Conservation (phyloP, 129 eudicot species). For the Chrysanthemum makinoi region DNA sequence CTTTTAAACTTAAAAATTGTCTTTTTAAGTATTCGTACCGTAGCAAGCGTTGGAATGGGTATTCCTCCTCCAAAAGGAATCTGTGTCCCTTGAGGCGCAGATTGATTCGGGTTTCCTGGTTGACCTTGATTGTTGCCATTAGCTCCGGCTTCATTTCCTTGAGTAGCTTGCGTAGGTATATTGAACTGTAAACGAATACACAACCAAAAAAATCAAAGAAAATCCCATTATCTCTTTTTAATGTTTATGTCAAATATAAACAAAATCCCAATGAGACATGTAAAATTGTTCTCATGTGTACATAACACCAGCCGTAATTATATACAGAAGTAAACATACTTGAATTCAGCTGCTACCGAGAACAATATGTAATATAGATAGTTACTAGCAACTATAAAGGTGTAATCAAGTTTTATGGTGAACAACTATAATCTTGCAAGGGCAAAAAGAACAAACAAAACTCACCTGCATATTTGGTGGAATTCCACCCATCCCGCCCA, state of each 20-base stretch:
- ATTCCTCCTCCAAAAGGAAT: constrained; percentile 68
- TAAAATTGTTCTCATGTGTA: background rate
- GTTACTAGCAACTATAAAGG: background rate
- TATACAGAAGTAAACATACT: too few species aligned
- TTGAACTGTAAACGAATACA: constrained; percentile 25
- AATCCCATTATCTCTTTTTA: background rate
- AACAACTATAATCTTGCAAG: too few species aligned
- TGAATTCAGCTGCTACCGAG: too few species aligned
- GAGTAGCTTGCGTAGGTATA: constrained; percentile 42
- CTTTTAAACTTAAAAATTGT: background rate
- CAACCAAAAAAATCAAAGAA: background rate
- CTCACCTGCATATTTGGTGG: constrained; percentile 55
- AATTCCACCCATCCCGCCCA: constrained; percentile 30
- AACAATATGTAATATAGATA: background rate
- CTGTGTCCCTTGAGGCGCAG: constrained; percentile 52
- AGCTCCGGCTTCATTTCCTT: constrained; percentile 57
- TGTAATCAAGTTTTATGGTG: too few species aligned
- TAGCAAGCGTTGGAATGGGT: constrained; percentile 66
- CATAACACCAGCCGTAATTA: background rate
- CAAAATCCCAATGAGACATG: background rate
- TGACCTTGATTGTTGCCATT: constrained; percentile 50
- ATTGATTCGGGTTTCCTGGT: constrained; percentile 56
- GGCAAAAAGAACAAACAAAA: background rate
- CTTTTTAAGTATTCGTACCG: constrained; percentile 35
- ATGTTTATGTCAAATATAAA: background rate